These are phyloP conservation scores for Euryodendron excelsum DNA, from an alignment of 148 eudicot genomes.

Conservation along the genomic window DNA sequence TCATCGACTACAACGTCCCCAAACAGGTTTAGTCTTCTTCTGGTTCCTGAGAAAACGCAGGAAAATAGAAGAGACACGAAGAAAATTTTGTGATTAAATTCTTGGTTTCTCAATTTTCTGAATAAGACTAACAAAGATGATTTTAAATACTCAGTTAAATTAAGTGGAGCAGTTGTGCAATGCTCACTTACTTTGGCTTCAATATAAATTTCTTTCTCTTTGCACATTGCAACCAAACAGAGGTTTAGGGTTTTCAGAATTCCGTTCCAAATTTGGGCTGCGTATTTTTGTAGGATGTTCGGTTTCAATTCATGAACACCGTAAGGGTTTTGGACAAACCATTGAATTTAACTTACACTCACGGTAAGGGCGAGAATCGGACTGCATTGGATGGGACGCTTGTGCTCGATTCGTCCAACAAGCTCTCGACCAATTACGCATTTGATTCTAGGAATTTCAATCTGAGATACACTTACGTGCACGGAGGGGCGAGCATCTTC, in stretches of 20 bases:
- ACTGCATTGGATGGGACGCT: conserved; percentile 47
- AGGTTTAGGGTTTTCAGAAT: neutral
- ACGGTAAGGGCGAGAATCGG: conserved; percentile 30
- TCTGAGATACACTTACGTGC: conserved; percentile 46
- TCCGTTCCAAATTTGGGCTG: neutral
- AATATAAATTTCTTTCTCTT: neutral
- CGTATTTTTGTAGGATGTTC: conserved; percentile 39
- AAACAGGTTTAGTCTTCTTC: conserved; percentile 27
- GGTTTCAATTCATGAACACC: conserved; percentile 55
- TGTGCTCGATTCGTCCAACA: conserved; percentile 44
- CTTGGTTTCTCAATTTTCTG: neutral
- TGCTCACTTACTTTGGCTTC: neutral
- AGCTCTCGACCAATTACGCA: conserved; percentile 42
- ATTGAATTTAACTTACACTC: conserved; percentile 50
- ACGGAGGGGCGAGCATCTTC: conserved; percentile 31
- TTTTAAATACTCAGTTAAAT: neutral
- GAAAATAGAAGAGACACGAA: neutral
- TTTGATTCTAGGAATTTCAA: conserved; percentile 42
- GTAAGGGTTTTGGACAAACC: conserved; percentile 47
- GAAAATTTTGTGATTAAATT: neutral
- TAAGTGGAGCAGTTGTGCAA: neutral
- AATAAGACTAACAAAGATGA: neutral
- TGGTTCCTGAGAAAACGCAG: neutral
- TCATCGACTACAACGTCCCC: conserved; percentile 51
- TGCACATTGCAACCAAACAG: neutral